These are phyloP conservation scores for Eremothecium gossypii DNA, from an alignment of 1,139 yeast genomes.

Conservation along the genomic window DNA sequence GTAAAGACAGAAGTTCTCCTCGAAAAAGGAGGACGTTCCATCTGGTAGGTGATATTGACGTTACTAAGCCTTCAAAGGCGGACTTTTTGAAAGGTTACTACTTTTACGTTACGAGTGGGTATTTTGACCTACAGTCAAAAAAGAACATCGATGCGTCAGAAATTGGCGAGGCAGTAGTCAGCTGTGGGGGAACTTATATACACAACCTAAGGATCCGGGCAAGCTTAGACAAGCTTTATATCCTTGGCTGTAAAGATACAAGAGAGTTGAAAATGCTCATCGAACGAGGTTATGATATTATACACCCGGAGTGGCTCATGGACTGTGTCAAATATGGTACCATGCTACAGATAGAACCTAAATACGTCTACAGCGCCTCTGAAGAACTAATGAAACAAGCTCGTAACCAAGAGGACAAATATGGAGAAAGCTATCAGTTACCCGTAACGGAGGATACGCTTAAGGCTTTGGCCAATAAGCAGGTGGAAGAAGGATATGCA, in stretches of 20 bases:
- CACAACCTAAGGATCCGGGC: slow-evolving; percentile 20
- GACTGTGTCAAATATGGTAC: slow-evolving; percentile 39
- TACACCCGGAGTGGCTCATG: slow-evolving; percentile 63
- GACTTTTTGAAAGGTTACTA: slow-evolving; percentile 30
- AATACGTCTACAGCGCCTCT: slow-evolving; percentile 40
- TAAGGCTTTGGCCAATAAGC: slow-evolving; percentile 5
- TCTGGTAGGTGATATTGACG: slow-evolving; percentile 5
- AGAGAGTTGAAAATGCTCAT: slow-evolving; percentile 38
- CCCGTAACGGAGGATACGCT: slow-evolving; percentile 20
- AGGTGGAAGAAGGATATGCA: neutral
- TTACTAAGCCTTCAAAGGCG: slow-evolving; percentile 5
- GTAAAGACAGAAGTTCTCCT: slow-evolving; percentile 17
- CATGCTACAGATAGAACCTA: slow-evolving; percentile 51
- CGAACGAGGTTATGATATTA: slow-evolving; percentile 45
- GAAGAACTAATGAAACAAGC: slow-evolving; percentile 20
- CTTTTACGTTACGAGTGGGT: slow-evolving; percentile 40
- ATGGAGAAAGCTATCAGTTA: slow-evolving; percentile 46
- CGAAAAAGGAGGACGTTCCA: slow-evolving; percentile 10
- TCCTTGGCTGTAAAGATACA: slow-evolving; percentile 44
- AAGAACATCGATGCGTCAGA: slow-evolving; percentile 31
- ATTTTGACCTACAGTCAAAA: slow-evolving; percentile 27
- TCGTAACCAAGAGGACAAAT: slow-evolving; percentile 35
- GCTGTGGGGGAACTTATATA: slow-evolving; percentile 43
- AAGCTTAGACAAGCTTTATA: slow-evolving; percentile 15
- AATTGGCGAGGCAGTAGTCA: slow-evolving; percentile 34